Evolutionary conservation across 2,329 filamentous ascomycete species (phyloP), one percentile per base, ranked within the genome.

Genomic region (Teratosphaeria nubilosa): DNA sequence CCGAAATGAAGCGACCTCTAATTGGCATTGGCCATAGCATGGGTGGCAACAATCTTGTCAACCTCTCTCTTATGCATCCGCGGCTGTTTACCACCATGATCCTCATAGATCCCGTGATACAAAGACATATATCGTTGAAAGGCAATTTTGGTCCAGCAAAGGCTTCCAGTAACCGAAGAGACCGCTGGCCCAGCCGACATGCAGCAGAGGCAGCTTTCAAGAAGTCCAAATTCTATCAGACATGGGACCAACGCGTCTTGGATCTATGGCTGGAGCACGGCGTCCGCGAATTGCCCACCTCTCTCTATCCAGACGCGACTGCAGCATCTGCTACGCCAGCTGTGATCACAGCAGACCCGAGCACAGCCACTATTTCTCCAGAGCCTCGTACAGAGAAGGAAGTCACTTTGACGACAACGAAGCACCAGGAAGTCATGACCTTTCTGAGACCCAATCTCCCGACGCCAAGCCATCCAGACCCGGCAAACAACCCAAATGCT

Each of bases 11-110:
- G 13, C 86, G 87, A 0, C 92, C 92, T 1, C 78, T 96, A 22
- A 75, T 96, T 62, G 91, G 89, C 58, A 74, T 97, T 30, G 92
- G 90, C 16, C 92, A 97, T 75, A 95, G 90, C 65, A 91, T 95
- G 78, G 92, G 92, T 65, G 91, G 82, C 63, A 83, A 82, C 69
- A 82, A 88, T 59, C 79, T 96, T 69, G 79, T 82, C 56, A 85
- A 90, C 65, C 78, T 92, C 16, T 78, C 88, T 4, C 76, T 92
- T 11, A 80, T 90, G 64, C 87, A 96, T 73, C 91, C 92, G 1
- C 86, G 91, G 7, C 82, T 96, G 22, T 80, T 96, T 63, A 82
- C 85, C 61, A 82, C 83, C 7, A 74, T 96, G 6, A 77, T 95
- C 51, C 80, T 95, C 32, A 76, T 96, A n/a, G 91, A 96, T 69